These are phyloP conservation scores for Claviceps arundinis DNA, from an alignment of 2,329 filamentous ascomycete genomes.

Conservation along the genomic window DNA sequence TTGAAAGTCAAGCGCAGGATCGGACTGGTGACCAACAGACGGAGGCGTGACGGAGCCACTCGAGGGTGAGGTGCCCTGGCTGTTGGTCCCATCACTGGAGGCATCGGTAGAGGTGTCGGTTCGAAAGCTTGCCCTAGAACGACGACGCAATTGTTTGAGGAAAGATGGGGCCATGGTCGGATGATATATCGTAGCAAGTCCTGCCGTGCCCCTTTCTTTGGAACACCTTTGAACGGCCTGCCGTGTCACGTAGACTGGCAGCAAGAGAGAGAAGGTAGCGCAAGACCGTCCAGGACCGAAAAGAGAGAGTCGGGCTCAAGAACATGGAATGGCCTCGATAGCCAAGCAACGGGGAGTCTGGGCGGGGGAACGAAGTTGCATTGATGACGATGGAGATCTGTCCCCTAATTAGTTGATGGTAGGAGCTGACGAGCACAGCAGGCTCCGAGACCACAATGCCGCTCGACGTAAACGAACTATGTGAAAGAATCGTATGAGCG, in stretches of 20 bases:
- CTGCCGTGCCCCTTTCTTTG: not conserved
- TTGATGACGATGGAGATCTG: not conserved
- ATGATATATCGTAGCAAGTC: constrained; percentile 1
- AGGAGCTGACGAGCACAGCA: not conserved
- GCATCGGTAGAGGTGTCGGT: constrained; percentile 49
- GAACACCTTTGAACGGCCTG: not conserved
- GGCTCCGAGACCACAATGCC: not conserved
- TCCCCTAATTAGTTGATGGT: not conserved
- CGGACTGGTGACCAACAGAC: constrained; percentile 53
- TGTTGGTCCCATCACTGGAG: constrained; percentile 44
- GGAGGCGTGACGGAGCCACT: constrained; percentile 64
- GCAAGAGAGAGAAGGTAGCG: not conserved
- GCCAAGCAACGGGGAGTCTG: not conserved
- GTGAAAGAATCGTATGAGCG: not conserved
- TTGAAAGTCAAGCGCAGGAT: constrained; percentile 50
- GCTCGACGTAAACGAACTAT: not conserved
- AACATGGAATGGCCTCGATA: not conserved
- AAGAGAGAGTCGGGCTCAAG: not conserved
- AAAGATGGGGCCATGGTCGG: constrained; percentile 48
- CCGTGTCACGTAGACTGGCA: not conserved
- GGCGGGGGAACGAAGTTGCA: not conserved
- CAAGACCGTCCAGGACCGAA: not conserved
- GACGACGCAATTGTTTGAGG: constrained; percentile 62
- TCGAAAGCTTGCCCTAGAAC: constrained; percentile 62
- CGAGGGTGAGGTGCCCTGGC: constrained; percentile 46